Evolutionary conservation across 2,329 filamentous ascomycete genomes (phyloP).

Genomic region (Zalaria sp.): DNA sequence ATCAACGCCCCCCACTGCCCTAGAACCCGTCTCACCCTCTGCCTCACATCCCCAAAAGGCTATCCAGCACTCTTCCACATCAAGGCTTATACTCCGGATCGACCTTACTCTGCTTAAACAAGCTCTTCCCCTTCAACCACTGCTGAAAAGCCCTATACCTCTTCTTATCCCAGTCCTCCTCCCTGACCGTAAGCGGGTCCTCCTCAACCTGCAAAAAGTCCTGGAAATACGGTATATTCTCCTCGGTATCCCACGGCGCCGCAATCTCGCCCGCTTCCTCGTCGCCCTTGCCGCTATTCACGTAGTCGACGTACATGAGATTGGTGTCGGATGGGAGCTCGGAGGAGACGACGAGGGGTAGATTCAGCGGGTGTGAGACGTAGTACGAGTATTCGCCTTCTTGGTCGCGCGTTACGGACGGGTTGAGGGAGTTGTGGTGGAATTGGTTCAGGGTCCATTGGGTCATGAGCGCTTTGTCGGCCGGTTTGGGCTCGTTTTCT

Average conservation of each 20-base stretch:
- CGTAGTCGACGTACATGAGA: constrained; percentile 66
- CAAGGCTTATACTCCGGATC: constrained; percentile 30
- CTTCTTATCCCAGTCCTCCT: constrained; percentile 82
- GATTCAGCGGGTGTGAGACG: constrained; percentile 73
- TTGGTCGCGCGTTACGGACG: constrained; percentile 62
- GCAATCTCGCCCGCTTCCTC: constrained; percentile 1
- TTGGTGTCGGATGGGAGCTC: constrained; percentile 45
- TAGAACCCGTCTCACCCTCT: constrained; percentile 6
- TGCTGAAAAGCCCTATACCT: constrained; percentile 92
- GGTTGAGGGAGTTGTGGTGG: constrained; percentile 73
- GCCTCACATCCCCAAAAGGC: constrained; percentile 1
- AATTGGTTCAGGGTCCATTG: constrained; percentile 85
- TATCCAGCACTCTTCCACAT: not conserved
- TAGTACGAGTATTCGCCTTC: constrained; percentile 79
- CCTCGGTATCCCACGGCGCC: constrained; percentile 18
- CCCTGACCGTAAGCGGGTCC: constrained; percentile 73
- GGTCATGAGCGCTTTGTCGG: constrained; percentile 67
- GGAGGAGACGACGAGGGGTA: constrained; percentile 66
- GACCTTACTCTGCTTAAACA: constrained; percentile 71
- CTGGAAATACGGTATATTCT: constrained; percentile 42
- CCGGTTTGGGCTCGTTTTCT: constrained; percentile 23
- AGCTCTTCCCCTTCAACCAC: constrained; percentile 86
- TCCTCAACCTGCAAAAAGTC: constrained; percentile 54
- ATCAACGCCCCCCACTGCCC: constrained; percentile 13
- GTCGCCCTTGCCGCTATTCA: constrained; percentile 50